Evolutionary conservation across 1,284 basidiomycete genomes (phyloP), one percentile per base, ranked within the genome.

Genomic region (Caloboletus inedulis): DNA sequence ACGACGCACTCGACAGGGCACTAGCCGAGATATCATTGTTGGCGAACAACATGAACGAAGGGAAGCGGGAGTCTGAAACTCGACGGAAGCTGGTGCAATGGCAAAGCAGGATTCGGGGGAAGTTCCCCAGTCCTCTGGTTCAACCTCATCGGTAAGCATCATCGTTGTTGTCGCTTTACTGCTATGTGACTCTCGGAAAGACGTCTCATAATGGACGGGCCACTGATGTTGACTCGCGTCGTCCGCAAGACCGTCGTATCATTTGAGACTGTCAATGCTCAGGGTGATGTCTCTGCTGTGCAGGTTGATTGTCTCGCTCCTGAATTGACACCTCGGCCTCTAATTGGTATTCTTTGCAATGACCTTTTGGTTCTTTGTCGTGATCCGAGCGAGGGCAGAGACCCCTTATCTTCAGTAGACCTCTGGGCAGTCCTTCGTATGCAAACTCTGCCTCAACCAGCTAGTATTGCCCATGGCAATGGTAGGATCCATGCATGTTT

Each of bases 41-140:
- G 45, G 94, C 94, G 7, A 91, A 85, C 49, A 89, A 91, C 64
- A 96, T 98, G 91, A 98, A 98, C 70, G 94, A 98, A 73, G 91
- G 93, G 59, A 97, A 97, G 72, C 85, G 94, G 16, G 94, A 97
- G 62, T 81, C 91, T 3, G 94, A 98, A 72, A 93, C 91, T 5
- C 80, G 95, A 31, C 80, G 87, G 34, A 90, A 91, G 62, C 80
- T 98, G 29, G 89, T 95, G 21, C 84, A 89, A 63, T 93, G 97
- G 97, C 96, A 99, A 74, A 72, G 86, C 47, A 80, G 92, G 60
- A 97, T 99, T 63, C 80, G 87, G 39, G 93, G 92, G 25, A 89
- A 84, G 62, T 97, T 97, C 69, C 91, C 94, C 4, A 95, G 92
- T 54, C 95, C 97, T 10, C 77, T 99, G 39, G 97, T 99, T 27